Base-by-base conservation (phyloP, 1,284 basidiomycete genomes). In the Puccinia horiana region DNA sequence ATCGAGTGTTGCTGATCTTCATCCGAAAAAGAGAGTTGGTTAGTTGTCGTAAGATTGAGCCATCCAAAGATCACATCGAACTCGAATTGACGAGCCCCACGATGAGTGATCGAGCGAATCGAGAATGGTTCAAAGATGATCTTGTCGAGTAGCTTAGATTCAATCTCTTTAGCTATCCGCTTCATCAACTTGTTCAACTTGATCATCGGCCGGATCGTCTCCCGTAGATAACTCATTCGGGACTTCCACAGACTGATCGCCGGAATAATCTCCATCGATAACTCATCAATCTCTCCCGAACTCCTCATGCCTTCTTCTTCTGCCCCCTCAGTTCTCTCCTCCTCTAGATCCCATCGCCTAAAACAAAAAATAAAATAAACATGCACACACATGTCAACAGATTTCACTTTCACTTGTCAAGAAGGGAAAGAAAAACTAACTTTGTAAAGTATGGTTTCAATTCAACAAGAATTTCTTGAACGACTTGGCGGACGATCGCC, bases 261-360 rank as follows among this genome's bases (percentile, higher is more conserved):
- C 8, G 32, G n/a, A 11, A 73, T 9, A 4, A 73, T 52, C 70
- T 73, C 70, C 32, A 1, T 52, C 14, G 70, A 73, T 35, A 73
- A 18, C 29, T 61, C 58, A 35, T 73, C 70, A 12, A 78, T 16
- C 26, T 63, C 58, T 47, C 37, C 54, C 8, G 23, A n/a, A n/a
- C n/a, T n/a, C 20, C 14, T 42, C 37, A 14, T 11, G 8, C 44
- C 9, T 35, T 8, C 29, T 70, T 54, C 47, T 35, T 20, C 54
- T 58, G 35, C 63, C 11, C 12, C 65, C n/a, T 23, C 6, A 20
- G 37, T 42, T 20, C 26, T 32, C n/a, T 54, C 65, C 8, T 26
- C 11, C 52, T 56, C 65, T 3, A 70, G 8, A 56, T 79, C 77
- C 77, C 77, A 79, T 79, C 77, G 77, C 29, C 77, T 79, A 32